These are phyloP conservation scores for Piper longum DNA, from an alignment of 164 flowering plant species.

Conservation along the genomic window DNA sequence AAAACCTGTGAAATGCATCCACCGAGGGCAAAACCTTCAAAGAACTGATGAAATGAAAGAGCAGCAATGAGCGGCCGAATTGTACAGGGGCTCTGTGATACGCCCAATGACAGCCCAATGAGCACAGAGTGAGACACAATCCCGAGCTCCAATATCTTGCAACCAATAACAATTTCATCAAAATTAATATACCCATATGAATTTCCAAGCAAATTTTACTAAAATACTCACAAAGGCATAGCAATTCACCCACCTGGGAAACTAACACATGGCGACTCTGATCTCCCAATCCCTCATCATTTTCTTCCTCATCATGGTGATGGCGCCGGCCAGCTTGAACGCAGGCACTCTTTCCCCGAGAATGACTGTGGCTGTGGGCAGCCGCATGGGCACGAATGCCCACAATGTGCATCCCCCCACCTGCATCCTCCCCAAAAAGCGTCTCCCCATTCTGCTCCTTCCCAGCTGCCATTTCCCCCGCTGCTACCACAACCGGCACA, in stretches of 20 bases:
- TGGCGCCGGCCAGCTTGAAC: constrained; percentile 20
- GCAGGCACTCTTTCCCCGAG: constrained; percentile 32
- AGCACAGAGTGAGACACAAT: constrained; percentile 88
- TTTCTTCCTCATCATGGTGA: constrained; percentile 23
- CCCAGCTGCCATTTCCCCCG: constrained; percentile 15
- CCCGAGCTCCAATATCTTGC: constrained; percentile 75
- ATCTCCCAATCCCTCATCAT: constrained; percentile 18
- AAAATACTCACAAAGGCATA: not conserved
- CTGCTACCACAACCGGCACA: constrained; percentile 1
- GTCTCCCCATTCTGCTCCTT: constrained; percentile 14
- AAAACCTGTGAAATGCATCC: constrained; percentile 77
- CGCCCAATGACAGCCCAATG: constrained; percentile 87
- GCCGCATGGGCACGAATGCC: constrained; percentile 68
- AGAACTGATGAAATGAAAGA: constrained; percentile 87
- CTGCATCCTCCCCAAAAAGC: constrained; percentile 67
- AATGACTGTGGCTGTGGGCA: constrained; percentile 42
- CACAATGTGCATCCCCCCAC: constrained; percentile 85
- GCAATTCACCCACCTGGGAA: constrained; percentile 52
- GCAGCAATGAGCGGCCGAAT: constrained; percentile 79
- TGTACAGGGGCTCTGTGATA: constrained; percentile 85
- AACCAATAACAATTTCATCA: not conserved
- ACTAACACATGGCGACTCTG: constrained; percentile 71
- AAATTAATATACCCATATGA: not conserved
- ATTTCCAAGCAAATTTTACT: not conserved
- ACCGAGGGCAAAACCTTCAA: constrained; percentile 93